Conservation (phyloP, 2,329 filamentous ascomycete species). For the Diaporthe ampelina region DNA sequence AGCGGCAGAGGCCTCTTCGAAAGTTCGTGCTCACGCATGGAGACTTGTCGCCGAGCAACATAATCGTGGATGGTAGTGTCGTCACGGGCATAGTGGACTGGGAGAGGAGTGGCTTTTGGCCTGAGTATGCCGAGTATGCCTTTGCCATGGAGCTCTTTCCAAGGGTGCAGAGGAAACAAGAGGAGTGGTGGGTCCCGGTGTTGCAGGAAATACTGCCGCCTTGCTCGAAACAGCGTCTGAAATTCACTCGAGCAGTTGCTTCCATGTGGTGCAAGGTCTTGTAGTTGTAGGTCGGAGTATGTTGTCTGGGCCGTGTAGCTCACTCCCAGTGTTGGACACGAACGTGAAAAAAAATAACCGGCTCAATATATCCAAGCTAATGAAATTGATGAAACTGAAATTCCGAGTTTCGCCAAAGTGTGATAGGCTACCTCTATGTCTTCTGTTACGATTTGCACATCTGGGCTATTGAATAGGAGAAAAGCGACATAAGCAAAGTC, state of each 20-base stretch:
- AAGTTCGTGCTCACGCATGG: conserved; percentile 31
- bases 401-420: too few relatives aligned
- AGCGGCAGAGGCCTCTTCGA: conserved; percentile 1
- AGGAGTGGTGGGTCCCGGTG: conserved; percentile 40
- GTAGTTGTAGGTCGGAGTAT: not conserved
- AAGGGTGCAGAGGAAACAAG: not conserved
- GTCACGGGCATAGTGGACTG: conserved; percentile 42
- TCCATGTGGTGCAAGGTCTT: not conserved
- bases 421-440: too few relatives aligned
- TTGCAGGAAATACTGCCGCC: conserved; percentile 8
- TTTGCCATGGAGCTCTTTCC: conserved; percentile 36
- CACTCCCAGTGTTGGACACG: too few relatives aligned
- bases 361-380: too few relatives aligned
- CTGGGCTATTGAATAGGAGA: too few relatives aligned
- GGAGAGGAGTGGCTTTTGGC: conserved; percentile 41
- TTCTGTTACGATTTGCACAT: too few relatives aligned
- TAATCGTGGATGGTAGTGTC: conserved; percentile 29
- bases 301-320: not conserved
- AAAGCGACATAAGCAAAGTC: too few relatives aligned
- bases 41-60: conserved; percentile 34
- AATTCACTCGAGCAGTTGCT: conserved; percentile 10
- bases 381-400: too few relatives aligned
- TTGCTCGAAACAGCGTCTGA: not conserved
- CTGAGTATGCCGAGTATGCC: conserved; percentile 41
- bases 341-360: too few relatives aligned